Percentiles rank a stretch among this genome's conserved stretches.
phyloP scores from a whole-genome alignment of 768 basidiomycete species.

The Rhizopogon vesiculosus region DNA sequence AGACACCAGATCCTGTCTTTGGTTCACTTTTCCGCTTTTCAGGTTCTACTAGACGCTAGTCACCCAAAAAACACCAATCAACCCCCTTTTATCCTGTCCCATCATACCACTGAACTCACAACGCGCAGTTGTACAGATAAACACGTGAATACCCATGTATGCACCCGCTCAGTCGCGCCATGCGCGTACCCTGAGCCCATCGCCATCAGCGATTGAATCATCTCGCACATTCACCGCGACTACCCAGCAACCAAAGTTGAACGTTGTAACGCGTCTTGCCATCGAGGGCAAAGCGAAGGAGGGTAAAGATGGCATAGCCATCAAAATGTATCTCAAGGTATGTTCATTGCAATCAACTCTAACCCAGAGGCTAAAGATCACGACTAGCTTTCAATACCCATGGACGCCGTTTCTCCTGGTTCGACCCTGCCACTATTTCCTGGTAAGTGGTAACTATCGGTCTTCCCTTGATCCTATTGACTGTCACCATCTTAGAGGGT shows the following conservation, averaged over 20 bases:
- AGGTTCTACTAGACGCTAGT: background rate
- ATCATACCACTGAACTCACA: background rate
- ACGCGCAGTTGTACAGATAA: background rate
- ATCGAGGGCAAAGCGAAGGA: conserved; percentile 72
- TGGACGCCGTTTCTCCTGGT: conserved; percentile 62
- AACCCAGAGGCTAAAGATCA: background rate
- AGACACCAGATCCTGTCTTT: background rate
- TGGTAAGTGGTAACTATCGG: conserved; percentile 36
- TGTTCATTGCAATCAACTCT: conserved; percentile 6
- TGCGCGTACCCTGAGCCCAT: conserved; percentile 26
- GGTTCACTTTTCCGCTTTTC: conserved; percentile 1
- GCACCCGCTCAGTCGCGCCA: conserved; percentile 21
- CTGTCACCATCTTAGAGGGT: conserved; percentile 49
- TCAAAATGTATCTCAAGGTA: conserved; percentile 79
- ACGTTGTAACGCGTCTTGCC: conserved; percentile 68
- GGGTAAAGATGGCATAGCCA: conserved; percentile 57
- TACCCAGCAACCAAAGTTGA: conserved; percentile 44
- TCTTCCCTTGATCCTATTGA: background rate
- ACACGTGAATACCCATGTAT: conserved; percentile 6
- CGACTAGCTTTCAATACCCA: conserved; percentile 58
- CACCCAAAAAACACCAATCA: background rate
- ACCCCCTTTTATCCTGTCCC: too few relatives aligned
- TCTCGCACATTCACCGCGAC: conserved; percentile 42
- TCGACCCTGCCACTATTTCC: conserved; percentile 68
- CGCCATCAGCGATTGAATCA: conserved; percentile 29